Evolutionary conservation across 306 rosid species (phyloP).

Genomic region (Pyrus bretschneideri): DNA sequence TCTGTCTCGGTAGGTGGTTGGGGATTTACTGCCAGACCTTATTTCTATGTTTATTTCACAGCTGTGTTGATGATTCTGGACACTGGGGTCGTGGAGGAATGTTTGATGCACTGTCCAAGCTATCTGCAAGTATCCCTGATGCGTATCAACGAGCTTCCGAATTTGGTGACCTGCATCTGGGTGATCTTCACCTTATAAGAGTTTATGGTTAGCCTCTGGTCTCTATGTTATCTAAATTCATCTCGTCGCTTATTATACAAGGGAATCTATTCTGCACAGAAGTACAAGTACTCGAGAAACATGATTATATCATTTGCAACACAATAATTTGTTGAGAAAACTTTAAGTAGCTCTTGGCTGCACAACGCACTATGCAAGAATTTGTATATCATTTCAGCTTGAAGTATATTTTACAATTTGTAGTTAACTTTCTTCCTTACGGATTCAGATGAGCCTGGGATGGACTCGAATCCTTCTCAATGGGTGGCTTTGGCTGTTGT

Average conservation of each 20-base stretch:
- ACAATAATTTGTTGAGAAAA: not conserved
- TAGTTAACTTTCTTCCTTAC: not conserved
- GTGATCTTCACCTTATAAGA: slow-evolving; percentile 83
- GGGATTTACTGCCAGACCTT: slow-evolving; percentile 4
- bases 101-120: slow-evolving; percentile 73
- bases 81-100: slow-evolving; percentile 92
- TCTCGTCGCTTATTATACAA: not conserved
- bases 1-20: not conserved
- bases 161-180: slow-evolving; percentile 81
- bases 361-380: not conserved
- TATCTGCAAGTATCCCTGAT: slow-evolving; percentile 54
- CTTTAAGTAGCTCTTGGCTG: not conserved
- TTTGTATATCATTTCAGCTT: not conserved
- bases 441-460: slow-evolving; percentile 24
- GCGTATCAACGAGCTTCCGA: slow-evolving; percentile 80
- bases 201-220: slow-evolving; percentile 51
- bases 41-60: slow-evolving; percentile 21
- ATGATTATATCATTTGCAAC: not conserved
- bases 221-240: not conserved
- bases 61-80: slow-evolving; percentile 90
- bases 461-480: slow-evolving; percentile 31
- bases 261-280: not conserved
- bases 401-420: not conserved
- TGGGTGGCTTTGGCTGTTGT: slow-evolving; percentile 89
- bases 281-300: not conserved